These are phyloP conservation scores for Penicillium concentricum DNA, from an alignment of 2,329 filamentous ascomycete species.

Conservation along the genomic window DNA sequence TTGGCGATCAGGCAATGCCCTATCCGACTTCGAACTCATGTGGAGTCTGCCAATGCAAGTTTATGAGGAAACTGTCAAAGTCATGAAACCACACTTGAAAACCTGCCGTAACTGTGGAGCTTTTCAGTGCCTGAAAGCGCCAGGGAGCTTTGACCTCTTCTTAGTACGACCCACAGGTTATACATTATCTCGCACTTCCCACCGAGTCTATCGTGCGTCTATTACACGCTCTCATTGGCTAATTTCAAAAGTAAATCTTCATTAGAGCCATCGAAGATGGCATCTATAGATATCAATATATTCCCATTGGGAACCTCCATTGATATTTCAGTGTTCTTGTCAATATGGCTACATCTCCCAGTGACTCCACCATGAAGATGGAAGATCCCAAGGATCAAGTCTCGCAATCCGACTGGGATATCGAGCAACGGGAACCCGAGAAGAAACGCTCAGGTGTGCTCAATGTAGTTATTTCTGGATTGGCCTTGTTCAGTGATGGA, in stretches of 20 bases:
- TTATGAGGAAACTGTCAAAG: not conserved
- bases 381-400: slow-evolving; percentile 2
- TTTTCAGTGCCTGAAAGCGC: not conserved
- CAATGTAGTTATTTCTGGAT: slow-evolving; percentile 37
- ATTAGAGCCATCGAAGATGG: not conserved
- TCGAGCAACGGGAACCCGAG: slow-evolving; percentile 8
- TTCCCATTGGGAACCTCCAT: not conserved
- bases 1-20: not conserved
- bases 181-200: not conserved
- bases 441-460: slow-evolving; percentile 27
- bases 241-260: not conserved
- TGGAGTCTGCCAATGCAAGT: not conserved
- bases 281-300: not conserved
- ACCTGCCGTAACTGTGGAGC: not conserved
- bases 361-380: slow-evolving; percentile 14
- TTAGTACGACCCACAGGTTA: not conserved
- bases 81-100: not conserved
- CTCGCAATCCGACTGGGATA: not conserved
- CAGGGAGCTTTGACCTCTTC: not conserved
- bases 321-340: not conserved
- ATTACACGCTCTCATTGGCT: not conserved
- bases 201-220: not conserved
- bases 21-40: not conserved
- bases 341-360: slow-evolving; percentile 7
- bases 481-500: slow-evolving; percentile 40